Evolutionary conservation across 768 basidiomycete genomes (phyloP).

Genomic region (Rhizopogon rudus): DNA sequence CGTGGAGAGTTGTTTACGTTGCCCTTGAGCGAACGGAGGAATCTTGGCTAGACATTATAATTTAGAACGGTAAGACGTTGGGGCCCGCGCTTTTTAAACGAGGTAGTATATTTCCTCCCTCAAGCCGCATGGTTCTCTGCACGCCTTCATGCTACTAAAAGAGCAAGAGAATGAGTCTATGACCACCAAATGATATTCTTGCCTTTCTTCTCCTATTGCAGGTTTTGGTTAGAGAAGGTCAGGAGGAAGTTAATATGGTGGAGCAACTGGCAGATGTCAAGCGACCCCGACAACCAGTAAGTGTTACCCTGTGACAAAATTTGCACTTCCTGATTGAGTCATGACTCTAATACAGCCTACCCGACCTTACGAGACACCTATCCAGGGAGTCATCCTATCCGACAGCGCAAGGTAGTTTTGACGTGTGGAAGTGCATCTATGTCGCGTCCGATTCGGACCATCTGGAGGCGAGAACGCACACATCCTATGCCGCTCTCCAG

Average conservation of each 20-base stretch:
- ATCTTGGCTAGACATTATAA: too few species aligned
- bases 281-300: not conserved
- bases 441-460: not conserved
- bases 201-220: too few species aligned
- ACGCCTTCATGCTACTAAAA: too few species aligned
- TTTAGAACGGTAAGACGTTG: too few species aligned
- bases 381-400: not conserved
- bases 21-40: too few species aligned
- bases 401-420: not conserved
- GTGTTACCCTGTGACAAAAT: not conserved
- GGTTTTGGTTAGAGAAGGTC: not conserved
- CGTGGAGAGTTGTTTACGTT: too few species aligned
- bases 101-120: too few species aligned
- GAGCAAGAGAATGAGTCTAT: too few species aligned
- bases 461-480: not conserved
- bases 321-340: not conserved
- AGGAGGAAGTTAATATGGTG: not conserved
- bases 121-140: too few species aligned
- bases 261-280: not conserved
- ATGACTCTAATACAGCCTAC: not conserved
- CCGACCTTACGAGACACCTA: slow-evolving; percentile 1
- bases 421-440: slow-evolving; percentile 3
- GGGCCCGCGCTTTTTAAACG: too few species aligned
- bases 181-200: too few species aligned
- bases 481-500: not conserved